Base-by-base conservation (phyloP, 108 stramenopile genomes). In the Pseudonitzschia delicatissima region DNA sequence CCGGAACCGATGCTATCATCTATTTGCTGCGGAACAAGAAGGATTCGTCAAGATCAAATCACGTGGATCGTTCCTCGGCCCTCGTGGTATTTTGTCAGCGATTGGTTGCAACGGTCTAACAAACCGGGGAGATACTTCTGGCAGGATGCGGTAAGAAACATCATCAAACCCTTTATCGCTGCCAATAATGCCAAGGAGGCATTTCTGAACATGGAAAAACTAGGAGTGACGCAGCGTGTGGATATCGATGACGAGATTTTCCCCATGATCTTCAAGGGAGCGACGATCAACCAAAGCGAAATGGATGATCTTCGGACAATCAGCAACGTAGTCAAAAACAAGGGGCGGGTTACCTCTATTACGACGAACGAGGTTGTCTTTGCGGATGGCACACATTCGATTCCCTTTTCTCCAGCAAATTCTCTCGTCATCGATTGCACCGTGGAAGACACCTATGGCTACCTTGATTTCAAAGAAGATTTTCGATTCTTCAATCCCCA, bases 401-500 rank as follows among this genome's bases (percentile, higher is more conserved):
- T 55, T 27, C 31, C n/a, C 32, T 55, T 55, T 28, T 55, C 53
- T 33, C 53, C 53, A 9, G 11, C 13, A 13, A 29, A 55, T 55
- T 31, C 53, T 23, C 31, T 55, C 29, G 13, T 55, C 0, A 29
- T 55, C 5, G 53, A 55, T 33, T 55, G 53, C n/a, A 55, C 31
- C 29, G 31, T 27, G 9, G 31, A 55, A 3, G n/a, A 55, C n/a
- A n/a, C n/a, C 7, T 55, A 55, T 55, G 53, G 53, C 5, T 55
- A 55, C 32, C 23, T 17, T 17, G 31, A 33, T 33, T 32, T 55
- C 15, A 27, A 55, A 7, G 53, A 55, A n/a, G 5, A 55, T 15
- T 55, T 32, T 17, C 9, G 31, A 27, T 4, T 55, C 2, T 55
- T 55, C 15, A 34, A 55, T 33, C 53, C 53, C 31, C 29, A 55